A percentile compares a stretch with the other conserved stretches of the same genome.
Conservation (phyloP, 1,139 yeast genomes). For the Kazachstania sp. region DNA sequence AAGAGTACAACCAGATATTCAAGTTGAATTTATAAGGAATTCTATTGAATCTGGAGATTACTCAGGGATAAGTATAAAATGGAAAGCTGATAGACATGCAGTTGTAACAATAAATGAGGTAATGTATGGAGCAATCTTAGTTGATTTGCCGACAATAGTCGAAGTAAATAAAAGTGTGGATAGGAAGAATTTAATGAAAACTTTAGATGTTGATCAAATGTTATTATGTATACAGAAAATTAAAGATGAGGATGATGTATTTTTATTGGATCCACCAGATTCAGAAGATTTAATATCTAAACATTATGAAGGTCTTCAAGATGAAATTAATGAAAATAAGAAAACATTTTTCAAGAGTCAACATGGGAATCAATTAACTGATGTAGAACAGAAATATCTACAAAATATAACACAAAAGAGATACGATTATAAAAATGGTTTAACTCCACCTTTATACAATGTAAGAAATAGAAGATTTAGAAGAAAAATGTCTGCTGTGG, state of each 20-base stretch:
- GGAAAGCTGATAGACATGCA: slow-evolving; percentile 71
- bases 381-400: slow-evolving; percentile 40
- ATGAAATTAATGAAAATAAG: slow-evolving; percentile 26
- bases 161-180: slow-evolving; percentile 89
- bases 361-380: slow-evolving; percentile 25
- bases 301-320: slow-evolving; percentile 31
- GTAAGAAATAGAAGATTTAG: slow-evolving; percentile 48
- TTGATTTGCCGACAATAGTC: slow-evolving; percentile 84
- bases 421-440: slow-evolving; percentile 63
- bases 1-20: slow-evolving; percentile 63
- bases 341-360: slow-evolving; percentile 19
- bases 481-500: slow-evolving; percentile 43
- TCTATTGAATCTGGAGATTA: slow-evolving; percentile 80
- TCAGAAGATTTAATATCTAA: slow-evolving; percentile 30
- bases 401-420: slow-evolving; percentile 38
- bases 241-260: slow-evolving; percentile 45
- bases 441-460: slow-evolving; percentile 66
- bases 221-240: slow-evolving; percentile 63
- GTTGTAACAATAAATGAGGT: slow-evolving; percentile 46
- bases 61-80: slow-evolving; percentile 62
- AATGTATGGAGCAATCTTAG: slow-evolving; percentile 69
- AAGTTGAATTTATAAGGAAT: slow-evolving; percentile 61
- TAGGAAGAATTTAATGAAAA: slow-evolving; percentile 78
- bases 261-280: slow-evolving; percentile 25
- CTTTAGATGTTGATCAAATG: slow-evolving; percentile 81